These are phyloP conservation scores for Lobosporangium transversale DNA, from an alignment of 192 early-diverging fungal species.

Conservation along the genomic window DNA sequence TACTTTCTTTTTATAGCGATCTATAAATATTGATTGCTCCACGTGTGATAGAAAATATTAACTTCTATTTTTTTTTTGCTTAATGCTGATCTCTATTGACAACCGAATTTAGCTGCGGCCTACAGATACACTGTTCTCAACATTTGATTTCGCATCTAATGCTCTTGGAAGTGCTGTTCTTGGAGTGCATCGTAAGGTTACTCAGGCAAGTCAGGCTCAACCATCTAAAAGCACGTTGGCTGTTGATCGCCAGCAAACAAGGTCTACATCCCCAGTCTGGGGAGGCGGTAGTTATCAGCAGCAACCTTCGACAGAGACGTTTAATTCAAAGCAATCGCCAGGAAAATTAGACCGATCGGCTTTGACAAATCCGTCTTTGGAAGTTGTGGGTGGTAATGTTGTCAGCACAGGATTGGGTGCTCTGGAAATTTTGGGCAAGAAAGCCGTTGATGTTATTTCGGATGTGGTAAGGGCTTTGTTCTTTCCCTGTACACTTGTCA, in stretches of 20 bases:
- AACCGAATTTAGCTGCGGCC: constrained; percentile 42
- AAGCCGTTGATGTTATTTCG: constrained; percentile 40
- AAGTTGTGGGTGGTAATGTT: constrained; percentile 38
- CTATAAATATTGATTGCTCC: neutral
- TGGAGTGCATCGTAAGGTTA: constrained; percentile 45
- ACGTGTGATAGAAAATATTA: neutral
- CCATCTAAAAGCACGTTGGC: neutral
- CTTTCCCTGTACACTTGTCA: too few species aligned
- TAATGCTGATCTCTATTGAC: too few species aligned
- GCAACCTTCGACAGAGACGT: neutral
- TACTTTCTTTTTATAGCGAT: neutral
- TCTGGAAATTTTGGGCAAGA: constrained; percentile 40
- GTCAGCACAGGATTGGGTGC: constrained; percentile 48
- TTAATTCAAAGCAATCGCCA: neutral
- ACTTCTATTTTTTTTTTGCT: neutral
- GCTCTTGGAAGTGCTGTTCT: constrained; percentile 50
- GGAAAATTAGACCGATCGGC: constrained; percentile 4
- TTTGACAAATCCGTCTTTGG: constrained; percentile 16
- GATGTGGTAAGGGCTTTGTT: constrained; percentile 43
- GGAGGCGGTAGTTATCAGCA: neutral
- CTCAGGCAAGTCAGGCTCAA: constrained; percentile 17
- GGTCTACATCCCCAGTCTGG: constrained; percentile 3
- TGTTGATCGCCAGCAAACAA: neutral
- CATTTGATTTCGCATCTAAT: constrained; percentile 49
- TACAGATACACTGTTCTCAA: constrained; percentile 35